Evolutionary conservation across 2,329 filamentous ascomycete species (phyloP).

Genomic region (Thyridium curvatum): DNA sequence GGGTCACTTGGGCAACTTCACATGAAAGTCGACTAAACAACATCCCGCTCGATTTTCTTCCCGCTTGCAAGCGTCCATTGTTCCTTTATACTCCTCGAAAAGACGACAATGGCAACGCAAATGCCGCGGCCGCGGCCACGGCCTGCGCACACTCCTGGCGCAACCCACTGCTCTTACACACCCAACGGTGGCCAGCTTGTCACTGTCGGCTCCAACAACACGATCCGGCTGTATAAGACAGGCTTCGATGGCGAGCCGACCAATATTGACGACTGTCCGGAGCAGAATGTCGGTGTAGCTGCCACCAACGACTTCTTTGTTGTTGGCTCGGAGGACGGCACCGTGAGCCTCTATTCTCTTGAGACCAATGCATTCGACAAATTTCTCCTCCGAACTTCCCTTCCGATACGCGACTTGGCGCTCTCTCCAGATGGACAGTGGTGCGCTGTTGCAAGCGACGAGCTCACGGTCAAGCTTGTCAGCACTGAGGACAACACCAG

Average conservation of each 20-base stretch:
- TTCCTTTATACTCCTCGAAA: background rate
- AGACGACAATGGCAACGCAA: constrained; percentile 26
- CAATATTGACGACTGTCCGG: constrained; percentile 86
- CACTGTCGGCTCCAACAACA: constrained; percentile 90
- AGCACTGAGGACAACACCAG: constrained; percentile 71
- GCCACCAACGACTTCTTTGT: constrained; percentile 78
- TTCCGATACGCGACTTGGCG: constrained; percentile 81
- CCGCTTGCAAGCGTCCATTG: background rate
- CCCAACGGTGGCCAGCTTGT: constrained; percentile 81
- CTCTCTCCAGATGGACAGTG: constrained; percentile 76
- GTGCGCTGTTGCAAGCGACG: constrained; percentile 95
- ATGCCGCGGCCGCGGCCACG: constrained; percentile 51
- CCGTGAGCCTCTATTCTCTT: constrained; percentile 90
- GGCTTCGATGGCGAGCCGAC: constrained; percentile 87
- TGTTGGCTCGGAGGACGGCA: constrained; percentile 87
- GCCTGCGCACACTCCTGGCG: constrained; percentile 76
- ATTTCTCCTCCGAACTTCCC: constrained; percentile 74
- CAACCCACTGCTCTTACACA: constrained; percentile 84
- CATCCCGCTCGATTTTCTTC: background rate
- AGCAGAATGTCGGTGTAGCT: constrained; percentile 75
- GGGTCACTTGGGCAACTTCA: background rate
- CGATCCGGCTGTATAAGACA: constrained; percentile 86
- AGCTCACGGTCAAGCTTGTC: constrained; percentile 85
- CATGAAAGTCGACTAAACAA: background rate
- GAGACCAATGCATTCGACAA: constrained; percentile 68